These are phyloP conservation scores for Seiridium cupressi DNA, from an alignment of 2,329 filamentous ascomycete species.

Conservation along the genomic window DNA sequence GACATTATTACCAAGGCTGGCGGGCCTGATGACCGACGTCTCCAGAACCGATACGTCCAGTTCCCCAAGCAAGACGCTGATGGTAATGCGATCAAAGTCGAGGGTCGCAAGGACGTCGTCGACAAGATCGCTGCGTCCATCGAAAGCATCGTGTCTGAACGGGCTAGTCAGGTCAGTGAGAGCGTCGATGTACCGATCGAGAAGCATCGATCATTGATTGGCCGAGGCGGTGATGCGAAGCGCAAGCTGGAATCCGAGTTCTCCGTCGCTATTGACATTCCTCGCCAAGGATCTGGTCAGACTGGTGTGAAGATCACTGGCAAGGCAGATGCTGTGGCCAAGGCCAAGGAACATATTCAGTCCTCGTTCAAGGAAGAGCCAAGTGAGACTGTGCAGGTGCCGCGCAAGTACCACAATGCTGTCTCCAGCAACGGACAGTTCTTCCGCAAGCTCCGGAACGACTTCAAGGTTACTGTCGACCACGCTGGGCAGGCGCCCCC, in stretches of 20 bases:
- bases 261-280: constrained; percentile 84
- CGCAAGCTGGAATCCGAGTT: constrained; percentile 84
- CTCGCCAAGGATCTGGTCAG: constrained; percentile 80
- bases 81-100: constrained; percentile 81
- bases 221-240: constrained; percentile 84
- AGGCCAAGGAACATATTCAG: constrained; percentile 83
- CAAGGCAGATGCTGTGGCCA: constrained; percentile 72
- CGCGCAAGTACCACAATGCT: constrained; percentile 77
- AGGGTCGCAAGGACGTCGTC: constrained; percentile 80
- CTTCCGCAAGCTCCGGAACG: constrained; percentile 85
- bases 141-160: constrained; percentile 75
- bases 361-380: constrained; percentile 80
- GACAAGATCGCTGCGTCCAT: constrained; percentile 86
- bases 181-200: constrained; percentile 79
- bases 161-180: constrained; percentile 78
- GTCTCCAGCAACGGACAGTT: constrained; percentile 88
- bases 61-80: constrained; percentile 88
- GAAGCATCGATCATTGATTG: constrained; percentile 89
- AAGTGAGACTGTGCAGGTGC: constrained; percentile 83
- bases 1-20: constrained; percentile 85
- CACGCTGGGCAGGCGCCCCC: constrained; percentile 81
- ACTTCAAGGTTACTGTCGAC: constrained; percentile 87
- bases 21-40: constrained; percentile 81
- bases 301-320: constrained; percentile 87
- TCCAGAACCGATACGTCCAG: constrained; percentile 84